These are phyloP conservation scores for Trichoderma orchidacearum DNA, from an alignment of 495 filamentous ascomycete species.

Conservation along the genomic window DNA sequence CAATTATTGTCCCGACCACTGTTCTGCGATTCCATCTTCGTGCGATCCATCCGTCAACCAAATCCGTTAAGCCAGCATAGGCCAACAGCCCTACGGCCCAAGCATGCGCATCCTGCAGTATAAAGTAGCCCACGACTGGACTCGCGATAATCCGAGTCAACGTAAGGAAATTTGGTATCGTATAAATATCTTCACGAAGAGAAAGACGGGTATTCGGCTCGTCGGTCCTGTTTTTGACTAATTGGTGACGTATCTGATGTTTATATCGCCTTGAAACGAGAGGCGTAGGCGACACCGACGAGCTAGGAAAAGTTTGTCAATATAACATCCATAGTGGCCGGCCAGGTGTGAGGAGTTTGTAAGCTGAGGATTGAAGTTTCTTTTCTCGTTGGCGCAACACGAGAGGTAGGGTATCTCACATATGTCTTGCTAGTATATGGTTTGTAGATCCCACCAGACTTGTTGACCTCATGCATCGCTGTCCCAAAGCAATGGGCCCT, in stretches of 20 bases:
- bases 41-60: constrained; percentile 87
- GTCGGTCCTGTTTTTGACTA: not conserved
- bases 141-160: constrained; percentile 74
- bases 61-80: constrained; percentile 83
- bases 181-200: constrained; percentile 85
- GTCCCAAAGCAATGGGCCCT: not conserved
- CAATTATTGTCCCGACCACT: constrained; percentile 90
- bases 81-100: constrained; percentile 73
- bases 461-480: constrained; percentile 5
- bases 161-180: constrained; percentile 82
- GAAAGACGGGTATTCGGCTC: not conserved
- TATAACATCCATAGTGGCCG: not conserved
- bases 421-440: not conserved
- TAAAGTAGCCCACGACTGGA: constrained; percentile 77
- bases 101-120: constrained; percentile 67
- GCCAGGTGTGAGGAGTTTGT: not conserved
- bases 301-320: not conserved
- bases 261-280: not conserved
- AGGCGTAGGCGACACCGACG: not conserved
- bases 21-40: constrained; percentile 76
- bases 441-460: not conserved
- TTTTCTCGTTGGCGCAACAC: not conserved
- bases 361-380: not conserved
- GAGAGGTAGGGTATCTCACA: not conserved
- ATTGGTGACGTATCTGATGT: not conserved